Base-by-base conservation (phyloP, 257 asterid genomes). In the Solanum pinnatisectum region DNA sequence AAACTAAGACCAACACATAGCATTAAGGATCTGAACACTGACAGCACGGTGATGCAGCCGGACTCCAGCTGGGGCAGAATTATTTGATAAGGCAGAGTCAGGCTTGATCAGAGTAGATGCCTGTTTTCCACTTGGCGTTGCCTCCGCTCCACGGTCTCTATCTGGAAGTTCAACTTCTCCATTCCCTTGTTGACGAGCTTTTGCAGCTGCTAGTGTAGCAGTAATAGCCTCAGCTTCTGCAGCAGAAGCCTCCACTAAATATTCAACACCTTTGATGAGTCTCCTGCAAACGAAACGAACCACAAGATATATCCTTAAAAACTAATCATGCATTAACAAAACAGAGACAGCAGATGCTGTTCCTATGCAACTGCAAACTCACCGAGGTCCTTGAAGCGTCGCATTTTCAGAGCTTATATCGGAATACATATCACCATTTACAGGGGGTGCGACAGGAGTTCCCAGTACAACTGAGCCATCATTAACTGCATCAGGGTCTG, bases 41-140 rank as follows among this genome's bases (percentile, higher is more conserved):
- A 98, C 99, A 46, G 99, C 99, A 73, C 99, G 99, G 87, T 98
- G 99, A 93, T 98, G 99, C 77, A 98, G 98, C 93, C 99, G 92
- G 91, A 98, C 98, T 86, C 99, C 99, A 89, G 99, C 91, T 36
- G 98, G 95, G 88, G 89, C 87, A 88, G 98, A 94, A 92, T 91
- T 93, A 91, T 91, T 93, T 85, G 93, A 87, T 77, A 90, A 87
- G 39, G 94, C 94, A 89, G 98, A 91, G 89, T 97, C 99, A 79
- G 98, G 99, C 91, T 94, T 98, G 90, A 94, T 93, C 94, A 94
- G 86, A 79, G 94, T 88, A 76, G 98, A 86, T 81, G 93, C 90
- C 87, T 95, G 98, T 91, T 95, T 96, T 76, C 99, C 99, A 88
- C 98, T 95, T 30, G 99, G 98, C 33, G 99, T 96, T 74, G 99